Evolutionary conservation across 495 filamentous ascomycete genomes (phyloP).

Genomic region (Tuber brumale): DNA sequence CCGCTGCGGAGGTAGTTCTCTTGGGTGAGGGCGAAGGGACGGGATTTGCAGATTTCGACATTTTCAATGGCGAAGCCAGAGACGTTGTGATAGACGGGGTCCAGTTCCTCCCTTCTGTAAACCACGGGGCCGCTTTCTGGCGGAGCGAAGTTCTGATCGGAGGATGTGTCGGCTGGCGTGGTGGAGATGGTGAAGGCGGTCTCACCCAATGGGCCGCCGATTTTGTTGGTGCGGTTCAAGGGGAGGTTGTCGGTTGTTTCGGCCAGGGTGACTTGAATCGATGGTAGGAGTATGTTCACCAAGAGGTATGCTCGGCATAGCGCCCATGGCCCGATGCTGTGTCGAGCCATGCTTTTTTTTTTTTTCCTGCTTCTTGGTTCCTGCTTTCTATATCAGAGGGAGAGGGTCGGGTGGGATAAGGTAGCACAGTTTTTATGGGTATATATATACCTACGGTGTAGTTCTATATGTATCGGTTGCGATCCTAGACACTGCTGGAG

Average conservation of each 20-base stretch:
- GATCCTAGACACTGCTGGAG: neutral
- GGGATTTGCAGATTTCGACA: conserved; percentile 39
- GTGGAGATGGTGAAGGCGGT: neutral
- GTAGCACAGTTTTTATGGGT: neutral
- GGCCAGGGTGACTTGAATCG: neutral
- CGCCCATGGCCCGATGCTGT: neutral
- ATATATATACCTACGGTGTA: neutral
- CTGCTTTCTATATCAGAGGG: neutral
- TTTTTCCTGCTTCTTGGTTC: neutral
- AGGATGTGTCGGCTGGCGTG: neutral
- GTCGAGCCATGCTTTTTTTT: neutral
- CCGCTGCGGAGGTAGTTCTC: conserved; percentile 31
- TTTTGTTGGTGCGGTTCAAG: neutral
- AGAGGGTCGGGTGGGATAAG: neutral
- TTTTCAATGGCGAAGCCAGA: conserved; percentile 27
- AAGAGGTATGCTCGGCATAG: neutral
- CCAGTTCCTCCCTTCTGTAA: neutral
- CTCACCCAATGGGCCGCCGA: neutral
- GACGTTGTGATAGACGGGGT: conserved; percentile 16
- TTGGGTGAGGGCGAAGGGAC: conserved; percentile 33
- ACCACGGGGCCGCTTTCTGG: neutral
- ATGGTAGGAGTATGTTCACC: neutral
- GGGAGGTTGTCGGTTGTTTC: neutral
- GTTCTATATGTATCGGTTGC: neutral
- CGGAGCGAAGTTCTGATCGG: neutral